Conservation (phyloP, 306 rosid genomes). For the Prunus kanzakura region DNA sequence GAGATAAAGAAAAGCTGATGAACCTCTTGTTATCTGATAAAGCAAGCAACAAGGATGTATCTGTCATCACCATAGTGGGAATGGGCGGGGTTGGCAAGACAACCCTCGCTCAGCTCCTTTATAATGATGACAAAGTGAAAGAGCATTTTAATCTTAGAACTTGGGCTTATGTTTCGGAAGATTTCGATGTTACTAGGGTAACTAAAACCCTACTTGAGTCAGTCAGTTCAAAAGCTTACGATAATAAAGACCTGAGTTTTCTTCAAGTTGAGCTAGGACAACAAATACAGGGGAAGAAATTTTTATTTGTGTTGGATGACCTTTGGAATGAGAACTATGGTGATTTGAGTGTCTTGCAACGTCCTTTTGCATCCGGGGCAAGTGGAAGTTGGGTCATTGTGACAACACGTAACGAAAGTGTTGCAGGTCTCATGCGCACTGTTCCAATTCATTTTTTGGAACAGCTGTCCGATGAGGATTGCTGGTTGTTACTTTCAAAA, state of each 20-base stretch:
- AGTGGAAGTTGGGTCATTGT: constrained; percentile 8
- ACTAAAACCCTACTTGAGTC: not conserved
- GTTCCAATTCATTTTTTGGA: not conserved
- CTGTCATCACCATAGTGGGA: not conserved
- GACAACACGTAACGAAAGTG: constrained; percentile 10
- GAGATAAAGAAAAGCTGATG: not conserved
- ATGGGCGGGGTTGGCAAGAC: not conserved
- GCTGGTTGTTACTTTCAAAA: constrained; percentile 3
- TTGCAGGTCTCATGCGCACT: not conserved
- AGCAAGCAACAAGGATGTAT: not conserved
- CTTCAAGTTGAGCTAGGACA: not conserved
- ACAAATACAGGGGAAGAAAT: not conserved
- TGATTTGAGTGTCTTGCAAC: not conserved
- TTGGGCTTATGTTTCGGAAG: not conserved
- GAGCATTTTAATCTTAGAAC: not conserved
- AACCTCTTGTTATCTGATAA: not conserved
- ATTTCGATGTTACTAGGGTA: not conserved
- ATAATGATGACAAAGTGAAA: not conserved
- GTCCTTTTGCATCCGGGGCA: not conserved
- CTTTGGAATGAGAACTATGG: not conserved
- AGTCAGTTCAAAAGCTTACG: not conserved
- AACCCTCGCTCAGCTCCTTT: constrained; percentile 4
- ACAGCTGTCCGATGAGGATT: not conserved
- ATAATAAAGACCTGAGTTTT: not conserved
- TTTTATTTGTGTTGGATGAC: constrained; percentile 3